A percentile compares a stretch with the other conserved stretches of the same genome.
phyloP scores from a whole-genome alignment of 495 filamentous ascomycete species.

The Xylaria scruposa region DNA sequence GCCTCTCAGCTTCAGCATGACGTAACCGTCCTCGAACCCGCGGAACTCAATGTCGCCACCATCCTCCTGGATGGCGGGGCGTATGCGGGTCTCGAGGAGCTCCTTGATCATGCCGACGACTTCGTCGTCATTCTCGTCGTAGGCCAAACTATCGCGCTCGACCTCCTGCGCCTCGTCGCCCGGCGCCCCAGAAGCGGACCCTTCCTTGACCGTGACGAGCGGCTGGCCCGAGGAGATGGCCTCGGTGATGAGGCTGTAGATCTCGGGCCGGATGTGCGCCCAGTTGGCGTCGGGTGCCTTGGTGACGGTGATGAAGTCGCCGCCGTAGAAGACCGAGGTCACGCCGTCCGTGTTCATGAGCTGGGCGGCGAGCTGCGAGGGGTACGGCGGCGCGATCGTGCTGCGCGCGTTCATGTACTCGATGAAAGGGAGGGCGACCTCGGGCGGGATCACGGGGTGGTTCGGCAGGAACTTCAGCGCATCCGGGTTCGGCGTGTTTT shows the following conservation, averaged over 20 bases:
- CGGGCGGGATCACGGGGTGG: constrained; percentile 75
- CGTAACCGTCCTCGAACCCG: constrained; percentile 86
- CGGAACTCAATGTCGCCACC: constrained; percentile 95
- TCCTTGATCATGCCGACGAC: constrained; percentile 98
- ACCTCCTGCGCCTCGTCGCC: constrained; percentile 38
- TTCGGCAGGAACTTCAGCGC: constrained; percentile 95
- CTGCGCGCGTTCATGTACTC: constrained; percentile 90
- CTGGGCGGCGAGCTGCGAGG: constrained; percentile 89
- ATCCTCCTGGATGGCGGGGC: constrained; percentile 95
- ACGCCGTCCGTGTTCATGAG: constrained; percentile 92
- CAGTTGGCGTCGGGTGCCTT: constrained; percentile 87
- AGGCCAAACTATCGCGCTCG: constrained; percentile 71
- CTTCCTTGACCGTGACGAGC: constrained; percentile 75
- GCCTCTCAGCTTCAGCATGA: constrained; percentile 85
- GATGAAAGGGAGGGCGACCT: constrained; percentile 75
- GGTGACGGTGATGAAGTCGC: constrained; percentile 95
- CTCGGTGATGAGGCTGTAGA: constrained; percentile 94
- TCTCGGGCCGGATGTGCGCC: constrained; percentile 93
- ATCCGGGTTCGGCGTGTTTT: constrained; percentile 88
- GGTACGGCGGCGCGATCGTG: constrained; percentile 85
- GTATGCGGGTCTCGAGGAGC: constrained; percentile 91
- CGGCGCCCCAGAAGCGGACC: constrained; percentile 25
- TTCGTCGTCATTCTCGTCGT: constrained; percentile 87
- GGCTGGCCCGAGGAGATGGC: constrained; percentile 80
- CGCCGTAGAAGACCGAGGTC: constrained; percentile 90